phyloP scores from a whole-genome alignment of 1,284 basidiomycete species.

The Ganoderma leucocontextum region DNA sequence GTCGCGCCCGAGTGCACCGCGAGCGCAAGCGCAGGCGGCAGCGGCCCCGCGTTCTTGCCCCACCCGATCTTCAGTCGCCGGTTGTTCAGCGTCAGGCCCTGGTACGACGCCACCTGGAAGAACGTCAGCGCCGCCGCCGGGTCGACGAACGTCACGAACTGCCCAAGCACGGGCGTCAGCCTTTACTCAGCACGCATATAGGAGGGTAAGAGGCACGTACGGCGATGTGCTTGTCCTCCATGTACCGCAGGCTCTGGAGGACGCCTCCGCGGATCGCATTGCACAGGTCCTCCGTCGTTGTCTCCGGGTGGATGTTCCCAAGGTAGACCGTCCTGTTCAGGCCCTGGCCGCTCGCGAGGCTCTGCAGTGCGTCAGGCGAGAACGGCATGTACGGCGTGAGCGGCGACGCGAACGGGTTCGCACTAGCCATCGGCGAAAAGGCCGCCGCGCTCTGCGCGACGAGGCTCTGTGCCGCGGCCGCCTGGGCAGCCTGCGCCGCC shows the following conservation, averaged over 20 bases:
- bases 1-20: slow-evolving; percentile 92
- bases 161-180: slow-evolving; percentile 23
- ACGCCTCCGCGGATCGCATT: slow-evolving; percentile 94
- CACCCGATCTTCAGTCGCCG: slow-evolving; percentile 93
- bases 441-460: slow-evolving; percentile 62
- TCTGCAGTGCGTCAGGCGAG: slow-evolving; percentile 55
- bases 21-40: slow-evolving; percentile 83
- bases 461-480: slow-evolving; percentile 82
- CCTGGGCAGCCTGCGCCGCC: slow-evolving; percentile 82
- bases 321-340: slow-evolving; percentile 92
- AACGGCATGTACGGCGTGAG: slow-evolving; percentile 70
- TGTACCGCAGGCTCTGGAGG: slow-evolving; percentile 88
- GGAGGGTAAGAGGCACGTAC: slow-evolving; percentile 53
- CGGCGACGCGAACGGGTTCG: slow-evolving; percentile 48
- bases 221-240: slow-evolving; percentile 95
- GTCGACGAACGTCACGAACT: slow-evolving; percentile 94
- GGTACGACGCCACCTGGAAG: slow-evolving; percentile 88
- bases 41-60: slow-evolving; percentile 91
- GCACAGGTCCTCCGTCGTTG: slow-evolving; percentile 90
- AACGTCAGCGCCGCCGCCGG: slow-evolving; percentile 90
- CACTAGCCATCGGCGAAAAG: slow-evolving; percentile 42
- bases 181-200: slow-evolving; percentile 16
- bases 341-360: slow-evolving; percentile 54
- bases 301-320: slow-evolving; percentile 94
- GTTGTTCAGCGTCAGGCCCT: slow-evolving; percentile 90